These are phyloP conservation scores for Beauveria pseudobassiana DNA, from an alignment of 2,329 filamentous ascomycete species.

Conservation along the genomic window DNA sequence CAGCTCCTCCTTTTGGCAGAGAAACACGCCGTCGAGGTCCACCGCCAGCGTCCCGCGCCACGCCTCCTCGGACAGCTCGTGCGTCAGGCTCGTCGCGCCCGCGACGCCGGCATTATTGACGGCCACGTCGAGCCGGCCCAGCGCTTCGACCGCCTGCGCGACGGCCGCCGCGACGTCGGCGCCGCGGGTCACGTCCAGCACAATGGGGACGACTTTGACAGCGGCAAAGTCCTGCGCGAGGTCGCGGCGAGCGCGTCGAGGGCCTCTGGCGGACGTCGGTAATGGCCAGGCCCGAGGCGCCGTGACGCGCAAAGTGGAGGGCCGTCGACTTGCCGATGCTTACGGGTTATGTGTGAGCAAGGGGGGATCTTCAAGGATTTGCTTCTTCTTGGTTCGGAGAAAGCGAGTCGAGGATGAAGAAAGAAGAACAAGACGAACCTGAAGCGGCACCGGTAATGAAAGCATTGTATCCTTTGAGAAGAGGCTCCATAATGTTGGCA, in stretches of 20 bases:
- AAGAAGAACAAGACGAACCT: constrained; percentile 23
- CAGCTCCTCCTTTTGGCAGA: constrained; percentile 48
- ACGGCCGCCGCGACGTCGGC: constrained; percentile 36
- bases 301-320: constrained; percentile 38
- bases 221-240: constrained; percentile 31
- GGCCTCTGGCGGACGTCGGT: constrained; percentile 34
- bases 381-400: too few relatives aligned
- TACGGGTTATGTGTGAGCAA: constrained; percentile 14
- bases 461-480: constrained; percentile 35
- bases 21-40: constrained; percentile 48
- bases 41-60: constrained; percentile 33
- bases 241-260: constrained; percentile 24
- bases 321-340: constrained; percentile 43
- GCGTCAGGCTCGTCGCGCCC: constrained; percentile 49
- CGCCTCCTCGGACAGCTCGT: constrained; percentile 37
- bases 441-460: constrained; percentile 42
- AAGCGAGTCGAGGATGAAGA: neutral
- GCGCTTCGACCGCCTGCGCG: constrained; percentile 31
- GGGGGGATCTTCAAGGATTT: too few relatives aligned
- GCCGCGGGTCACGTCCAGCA: constrained; percentile 39
- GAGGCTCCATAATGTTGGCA: constrained; percentile 24
- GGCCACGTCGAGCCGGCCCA: constrained; percentile 47
- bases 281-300: constrained; percentile 38
- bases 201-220: constrained; percentile 32
- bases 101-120: constrained; percentile 20